A percentile compares a stretch with the other conserved stretches of the same genome.
phyloP scores from a whole-genome alignment of 2,329 filamentous ascomycete species.

The Phaeosphaeriaceae sp. region DNA sequence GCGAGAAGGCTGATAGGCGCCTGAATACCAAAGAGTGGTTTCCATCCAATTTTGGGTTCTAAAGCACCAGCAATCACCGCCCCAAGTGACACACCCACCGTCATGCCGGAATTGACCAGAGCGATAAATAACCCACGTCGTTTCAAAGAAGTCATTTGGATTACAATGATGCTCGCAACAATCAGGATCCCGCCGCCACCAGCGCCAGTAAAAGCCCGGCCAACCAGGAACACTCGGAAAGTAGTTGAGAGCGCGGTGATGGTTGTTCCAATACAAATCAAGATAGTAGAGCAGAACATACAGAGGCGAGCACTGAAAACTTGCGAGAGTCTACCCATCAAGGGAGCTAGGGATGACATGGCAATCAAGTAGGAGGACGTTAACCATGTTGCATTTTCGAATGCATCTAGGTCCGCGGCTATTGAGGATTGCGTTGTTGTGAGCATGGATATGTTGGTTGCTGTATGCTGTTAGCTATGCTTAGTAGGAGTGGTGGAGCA shows the following conservation, averaged over 20 bases:
- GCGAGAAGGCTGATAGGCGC: conserved; percentile 67
- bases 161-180: conserved; percentile 74
- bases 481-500: not conserved
- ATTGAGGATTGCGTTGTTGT: conserved; percentile 81
- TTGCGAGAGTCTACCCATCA: conserved; percentile 74
- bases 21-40: conserved; percentile 76
- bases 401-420: conserved; percentile 75
- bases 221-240: conserved; percentile 70
- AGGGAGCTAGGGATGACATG: conserved; percentile 65
- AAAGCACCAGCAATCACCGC: conserved; percentile 73
- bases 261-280: conserved; percentile 67
- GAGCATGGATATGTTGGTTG: conserved; percentile 78
- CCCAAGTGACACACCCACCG: conserved; percentile 72
- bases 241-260: conserved; percentile 67
- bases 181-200: conserved; percentile 76
- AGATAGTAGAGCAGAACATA: conserved; percentile 65
- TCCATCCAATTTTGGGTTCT: conserved; percentile 71
- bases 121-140: conserved; percentile 76
- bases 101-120: conserved; percentile 74
- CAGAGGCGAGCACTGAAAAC: conserved; percentile 74
- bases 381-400: conserved; percentile 78
- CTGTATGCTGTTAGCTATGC: conserved; percentile 40
- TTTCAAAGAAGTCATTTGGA: conserved; percentile 73
- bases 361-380: conserved; percentile 72
- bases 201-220: conserved; percentile 70